Percentiles rank a stretch among this genome's conserved stretches.
phyloP scores from a whole-genome alignment of 192 early-diverging fungal species.

The Linnemannia hyalina region DNA sequence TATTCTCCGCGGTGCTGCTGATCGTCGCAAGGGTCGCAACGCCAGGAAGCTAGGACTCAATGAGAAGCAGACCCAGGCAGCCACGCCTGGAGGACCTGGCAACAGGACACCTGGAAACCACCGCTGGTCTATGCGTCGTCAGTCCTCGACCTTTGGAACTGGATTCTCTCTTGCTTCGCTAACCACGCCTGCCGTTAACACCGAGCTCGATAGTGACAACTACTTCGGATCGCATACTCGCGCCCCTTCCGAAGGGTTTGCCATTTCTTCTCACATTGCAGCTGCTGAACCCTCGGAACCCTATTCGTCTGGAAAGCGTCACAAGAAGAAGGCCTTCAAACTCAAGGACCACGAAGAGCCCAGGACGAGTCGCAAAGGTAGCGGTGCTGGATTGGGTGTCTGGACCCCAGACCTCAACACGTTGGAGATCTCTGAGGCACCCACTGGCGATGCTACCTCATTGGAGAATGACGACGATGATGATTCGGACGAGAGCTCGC shows the following conservation, averaged over 20 bases:
- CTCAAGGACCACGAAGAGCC: slow-evolving; percentile 60
- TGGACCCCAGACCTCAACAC: slow-evolving; percentile 7
- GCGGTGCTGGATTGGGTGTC: slow-evolving; percentile 11
- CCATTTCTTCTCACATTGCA: slow-evolving; percentile 13
- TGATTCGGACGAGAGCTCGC: slow-evolving; percentile 19
- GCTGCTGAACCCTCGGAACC: slow-evolving; percentile 40
- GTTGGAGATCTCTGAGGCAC: slow-evolving; percentile 18
- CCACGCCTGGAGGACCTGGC: slow-evolving; percentile 53
- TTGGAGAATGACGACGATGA: not conserved
- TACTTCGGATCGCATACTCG: slow-evolving; percentile 35
- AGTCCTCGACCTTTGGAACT: slow-evolving; percentile 5
- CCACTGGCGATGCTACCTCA: not conserved
- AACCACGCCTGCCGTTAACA: slow-evolving; percentile 22
- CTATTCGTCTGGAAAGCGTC: slow-evolving; percentile 13
- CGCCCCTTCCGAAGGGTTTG: not conserved
- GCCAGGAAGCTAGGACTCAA: slow-evolving; percentile 55
- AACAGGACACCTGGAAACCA: slow-evolving; percentile 49
- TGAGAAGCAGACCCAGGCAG: slow-evolving; percentile 56
- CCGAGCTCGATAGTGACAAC: slow-evolving; percentile 6
- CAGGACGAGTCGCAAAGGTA: slow-evolving; percentile 15
- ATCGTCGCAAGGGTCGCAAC: slow-evolving; percentile 13
- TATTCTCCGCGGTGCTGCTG: slow-evolving; percentile 54
- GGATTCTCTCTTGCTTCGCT: slow-evolving; percentile 19
- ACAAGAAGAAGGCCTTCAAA: slow-evolving; percentile 49
- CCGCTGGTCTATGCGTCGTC: slow-evolving; percentile 30